Evolutionary conservation across 2,329 filamentous ascomycete genomes (phyloP).

Genomic region (Cladophialophora immunda): DNA sequence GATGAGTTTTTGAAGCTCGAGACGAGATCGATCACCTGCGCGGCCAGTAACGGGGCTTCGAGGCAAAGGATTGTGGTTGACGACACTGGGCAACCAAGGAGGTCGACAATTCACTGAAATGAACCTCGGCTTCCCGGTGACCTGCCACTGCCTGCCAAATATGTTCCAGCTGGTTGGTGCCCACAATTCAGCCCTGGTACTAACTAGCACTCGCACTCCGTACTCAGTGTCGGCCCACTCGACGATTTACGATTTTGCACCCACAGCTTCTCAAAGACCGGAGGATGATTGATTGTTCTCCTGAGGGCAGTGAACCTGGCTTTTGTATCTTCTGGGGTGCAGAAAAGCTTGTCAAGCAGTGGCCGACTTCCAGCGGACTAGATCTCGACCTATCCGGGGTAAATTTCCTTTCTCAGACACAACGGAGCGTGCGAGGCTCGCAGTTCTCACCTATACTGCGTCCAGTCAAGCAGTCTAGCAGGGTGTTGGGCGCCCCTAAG

Average conservation of each 20-base stretch:
- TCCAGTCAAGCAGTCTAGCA: not conserved
- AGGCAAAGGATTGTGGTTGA: conserved; percentile 4
- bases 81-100: not conserved
- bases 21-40: conserved; percentile 16
- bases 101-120: conserved; percentile 6
- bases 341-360: conserved; percentile 1
- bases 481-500: not conserved
- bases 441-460: not conserved
- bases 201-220: no score
- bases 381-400: not conserved
- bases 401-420: not conserved
- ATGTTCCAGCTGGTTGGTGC: conserved; percentile 35
- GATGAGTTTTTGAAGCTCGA: conserved; percentile 7
- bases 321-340: conserved; percentile 1
- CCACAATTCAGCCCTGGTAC: no score
- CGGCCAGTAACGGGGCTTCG: conserved; percentile 8
- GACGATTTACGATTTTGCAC: not conserved
- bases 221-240: no score
- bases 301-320: not conserved
- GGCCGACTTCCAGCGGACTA: not conserved
- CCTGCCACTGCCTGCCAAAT: conserved; percentile 20
- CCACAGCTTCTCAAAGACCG: not conserved
- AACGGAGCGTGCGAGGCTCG: not conserved
- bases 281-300: not conserved
- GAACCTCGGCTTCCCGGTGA: conserved; percentile 17